Percentiles rank a stretch among this genome's conserved stretches.
phyloP scores from a whole-genome alignment of 2,329 filamentous ascomycete genomes.

The Diaporthe amygdali region DNA sequence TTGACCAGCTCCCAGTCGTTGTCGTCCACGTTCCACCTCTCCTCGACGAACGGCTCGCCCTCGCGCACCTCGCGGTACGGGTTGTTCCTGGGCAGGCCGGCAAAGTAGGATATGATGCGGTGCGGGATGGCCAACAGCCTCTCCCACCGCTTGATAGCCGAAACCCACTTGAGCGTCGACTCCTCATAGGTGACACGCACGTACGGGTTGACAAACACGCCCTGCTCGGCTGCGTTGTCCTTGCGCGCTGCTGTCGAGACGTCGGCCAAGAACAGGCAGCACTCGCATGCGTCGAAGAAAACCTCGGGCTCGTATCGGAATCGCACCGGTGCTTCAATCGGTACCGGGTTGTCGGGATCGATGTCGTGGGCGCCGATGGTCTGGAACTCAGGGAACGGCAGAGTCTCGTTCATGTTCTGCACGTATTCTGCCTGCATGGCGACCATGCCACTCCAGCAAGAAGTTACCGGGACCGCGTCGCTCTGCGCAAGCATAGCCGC shows the following conservation, averaged over 20 bases:
- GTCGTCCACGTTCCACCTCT: slow-evolving; percentile 47
- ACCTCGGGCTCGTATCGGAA: slow-evolving; percentile 65
- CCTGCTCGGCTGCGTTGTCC: slow-evolving; percentile 49
- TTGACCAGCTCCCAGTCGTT: slow-evolving; percentile 47
- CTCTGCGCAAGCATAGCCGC: slow-evolving; percentile 65
- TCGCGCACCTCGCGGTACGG: slow-evolving; percentile 63
- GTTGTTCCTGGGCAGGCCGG: slow-evolving; percentile 64
- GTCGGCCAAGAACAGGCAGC: slow-evolving; percentile 62
- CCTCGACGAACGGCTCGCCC: slow-evolving; percentile 58
- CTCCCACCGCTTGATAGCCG: slow-evolving; percentile 68
- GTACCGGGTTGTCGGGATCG: slow-evolving; percentile 37
- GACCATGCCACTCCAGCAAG: slow-evolving; percentile 77
- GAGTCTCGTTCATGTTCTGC: slow-evolving; percentile 43
- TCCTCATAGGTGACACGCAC: slow-evolving; percentile 73
- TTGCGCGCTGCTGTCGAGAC: slow-evolving; percentile 44
- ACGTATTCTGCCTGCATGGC: slow-evolving; percentile 68
- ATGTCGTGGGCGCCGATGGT: slow-evolving; percentile 40
- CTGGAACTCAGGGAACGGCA: slow-evolving; percentile 41
- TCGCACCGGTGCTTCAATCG: slow-evolving; percentile 46
- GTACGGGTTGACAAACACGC: slow-evolving; percentile 77
- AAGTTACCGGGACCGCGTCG: slow-evolving; percentile 71
- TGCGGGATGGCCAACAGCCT: slow-evolving; percentile 66
- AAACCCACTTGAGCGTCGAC: slow-evolving; percentile 61
- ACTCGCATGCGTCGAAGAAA: slow-evolving; percentile 70
- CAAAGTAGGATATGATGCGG: slow-evolving; percentile 59